Evolutionary conservation across 2,329 filamentous ascomycete genomes (phyloP).

Genomic region (Sphaerostilbella broomeana): DNA sequence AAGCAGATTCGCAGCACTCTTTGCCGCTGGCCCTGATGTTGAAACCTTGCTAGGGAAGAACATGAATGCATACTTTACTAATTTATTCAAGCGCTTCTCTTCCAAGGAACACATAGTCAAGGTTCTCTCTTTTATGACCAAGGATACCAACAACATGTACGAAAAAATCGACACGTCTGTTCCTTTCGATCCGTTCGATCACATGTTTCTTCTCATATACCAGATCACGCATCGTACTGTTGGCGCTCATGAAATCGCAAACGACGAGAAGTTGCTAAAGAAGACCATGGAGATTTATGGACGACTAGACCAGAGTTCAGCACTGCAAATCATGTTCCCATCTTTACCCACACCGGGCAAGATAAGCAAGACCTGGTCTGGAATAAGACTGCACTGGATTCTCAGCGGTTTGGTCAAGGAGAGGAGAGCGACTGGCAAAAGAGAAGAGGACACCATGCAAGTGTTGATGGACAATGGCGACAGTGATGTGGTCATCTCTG

Average conservation of each 20-base stretch:
- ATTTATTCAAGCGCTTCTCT: conserved; percentile 29
- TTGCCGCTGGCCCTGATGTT: conserved; percentile 24
- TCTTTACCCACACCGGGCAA: conserved; percentile 41
- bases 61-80: conserved; percentile 22
- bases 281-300: conserved; percentile 40
- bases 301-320: conserved; percentile 38
- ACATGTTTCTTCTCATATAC: conserved; percentile 46
- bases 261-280: conserved; percentile 35
- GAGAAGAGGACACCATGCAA: conserved; percentile 46
- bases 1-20: conserved; percentile 25
- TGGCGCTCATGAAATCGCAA: conserved; percentile 46
- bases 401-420: conserved; percentile 42
- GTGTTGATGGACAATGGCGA: conserved; percentile 46
- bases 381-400: conserved; percentile 41
- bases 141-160: conserved; percentile 28
- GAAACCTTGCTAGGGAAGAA: conserved; percentile 16
- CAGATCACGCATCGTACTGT: conserved; percentile 52
- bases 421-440: conserved; percentile 34
- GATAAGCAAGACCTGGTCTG: conserved; percentile 37
- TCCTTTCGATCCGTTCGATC: conserved; percentile 44
- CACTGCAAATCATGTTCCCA: conserved; percentile 44
- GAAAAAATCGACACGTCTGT: not conserved
- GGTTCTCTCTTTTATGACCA: conserved; percentile 35
- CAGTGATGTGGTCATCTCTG: conserved; percentile 35
- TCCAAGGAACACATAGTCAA: conserved; percentile 31